Conservation (phyloP, 495 filamentous ascomycete species). For the Mytilinidion resinicola region DNA sequence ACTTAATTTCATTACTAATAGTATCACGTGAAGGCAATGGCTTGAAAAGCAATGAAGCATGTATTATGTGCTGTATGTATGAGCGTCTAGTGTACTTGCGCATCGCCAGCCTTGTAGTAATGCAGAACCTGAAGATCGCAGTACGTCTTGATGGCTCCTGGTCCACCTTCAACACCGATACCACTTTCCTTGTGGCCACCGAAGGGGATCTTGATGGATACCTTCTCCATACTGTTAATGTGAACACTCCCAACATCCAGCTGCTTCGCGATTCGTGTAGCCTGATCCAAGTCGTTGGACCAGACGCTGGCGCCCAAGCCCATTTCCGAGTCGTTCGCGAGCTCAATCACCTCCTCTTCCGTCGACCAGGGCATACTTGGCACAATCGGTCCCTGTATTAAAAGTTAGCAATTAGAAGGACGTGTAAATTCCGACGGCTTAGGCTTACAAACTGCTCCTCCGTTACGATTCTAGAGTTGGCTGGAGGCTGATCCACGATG, state of each 20-base stretch:
- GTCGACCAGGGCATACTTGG: slow-evolving; percentile 45
- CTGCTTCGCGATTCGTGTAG: slow-evolving; percentile 37
- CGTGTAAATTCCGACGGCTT: no score
- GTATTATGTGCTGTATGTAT: neutral
- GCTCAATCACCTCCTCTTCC: slow-evolving; percentile 46
- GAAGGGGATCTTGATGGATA: slow-evolving; percentile 51
- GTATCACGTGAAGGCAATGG: no score
- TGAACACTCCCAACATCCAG: slow-evolving; percentile 46
- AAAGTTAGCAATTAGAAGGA: slow-evolving; percentile 16
- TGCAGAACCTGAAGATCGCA: slow-evolving; percentile 3
- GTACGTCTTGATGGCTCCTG: slow-evolving; percentile 10
- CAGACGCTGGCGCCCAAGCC: slow-evolving; percentile 50
- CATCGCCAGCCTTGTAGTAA: neutral
- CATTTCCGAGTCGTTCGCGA: slow-evolving; percentile 43
- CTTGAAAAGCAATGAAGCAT: neutral
- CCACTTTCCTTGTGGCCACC: slow-evolving; percentile 61
- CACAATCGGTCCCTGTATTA: slow-evolving; percentile 40
- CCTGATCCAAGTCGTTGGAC: slow-evolving; percentile 41
- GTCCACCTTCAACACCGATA: slow-evolving; percentile 58
- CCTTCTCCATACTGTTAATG: slow-evolving; percentile 40
- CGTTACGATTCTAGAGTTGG: slow-evolving; percentile 44
- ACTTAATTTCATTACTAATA: neutral
- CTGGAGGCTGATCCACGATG: slow-evolving; percentile 54
- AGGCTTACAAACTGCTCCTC: slow-evolving; percentile 42
- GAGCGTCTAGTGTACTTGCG: neutral